Base-by-base conservation (phyloP, 768 basidiomycete species). In the Kwoniella pini region DNA sequence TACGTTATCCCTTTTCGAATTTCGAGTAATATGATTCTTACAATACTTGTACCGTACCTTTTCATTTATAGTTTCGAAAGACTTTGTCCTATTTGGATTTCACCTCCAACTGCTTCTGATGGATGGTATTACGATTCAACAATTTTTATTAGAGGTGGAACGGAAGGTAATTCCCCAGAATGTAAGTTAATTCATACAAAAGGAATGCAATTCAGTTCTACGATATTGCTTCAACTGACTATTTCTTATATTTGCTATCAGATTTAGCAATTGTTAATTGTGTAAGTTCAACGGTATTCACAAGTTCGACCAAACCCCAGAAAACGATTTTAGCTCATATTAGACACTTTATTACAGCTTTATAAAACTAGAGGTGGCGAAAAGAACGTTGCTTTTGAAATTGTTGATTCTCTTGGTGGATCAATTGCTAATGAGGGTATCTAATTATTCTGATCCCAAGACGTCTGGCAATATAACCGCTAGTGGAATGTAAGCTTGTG, bases 151-250 rank as follows among this genome's bases (percentile, higher is more conserved):
- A 40, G 52, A 22, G 52, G 52, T 17, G 52, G 52, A 9, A 26
- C 52, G 17, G 52, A 54, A n/a, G 52, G 52, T n/a, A 54, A 54
- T 30, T 54, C 52, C 10, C 39, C 52, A 17, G 52, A 54, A n/a
- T 54, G 52, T 54, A 26, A 54, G 52, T 5, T 19, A 30, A 1
- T n/a, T 30, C 28, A 10, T 10, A 11, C 10, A 43, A n/a, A 19
- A n/a, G 26, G 11, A 27, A 24, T 24, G n/a, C n/a, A n/a, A n/a
- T n/a, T n/a, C n/a, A n/a, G n/a, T n/a, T n/a, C n/a, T n/a, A n/a
- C n/a, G n/a, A n/a, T n/a, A n/a, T n/a, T n/a, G n/a, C n/a, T n/a
- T n/a, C n/a, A n/a, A n/a, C n/a, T n/a, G n/a, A n/a, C n/a, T n/a
- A n/a, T n/a, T n/a, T n/a, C n/a, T n/a, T n/a, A n/a, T n/a, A n/a